Base-by-base conservation (phyloP, 2,329 filamentous ascomycete genomes). In the Rhynchosporium graminicola region DNA sequence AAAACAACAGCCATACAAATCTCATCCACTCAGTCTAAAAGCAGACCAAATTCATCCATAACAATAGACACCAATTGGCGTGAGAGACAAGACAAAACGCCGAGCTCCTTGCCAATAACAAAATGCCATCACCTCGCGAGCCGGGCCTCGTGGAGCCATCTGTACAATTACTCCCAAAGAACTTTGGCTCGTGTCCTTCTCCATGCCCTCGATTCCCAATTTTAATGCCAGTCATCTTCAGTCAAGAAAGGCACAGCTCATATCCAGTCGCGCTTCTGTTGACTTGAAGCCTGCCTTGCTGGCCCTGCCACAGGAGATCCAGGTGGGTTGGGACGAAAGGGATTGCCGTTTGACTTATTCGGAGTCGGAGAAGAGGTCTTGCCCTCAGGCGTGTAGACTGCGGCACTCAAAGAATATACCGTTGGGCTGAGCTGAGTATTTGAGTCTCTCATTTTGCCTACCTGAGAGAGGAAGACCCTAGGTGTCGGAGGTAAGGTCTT, bases 351-450 rank as follows among this genome's bases (percentile, higher is more conserved):
- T 50, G 42, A 12, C 20, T 36, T 54, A n/a, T 43, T 36, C 8
- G 52, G 20, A 15, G 33, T 51, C 15, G 55, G 60, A 20, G 56
- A 33, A 3, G 57, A 45, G 12, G 55, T 20, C 59, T 66, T 65
- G 61, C 64, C 61, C 31, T 64, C 61, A 15, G 69, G 69, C 26
- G 67, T 63, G 70, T 86, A 86, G 4, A 85, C 81, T 1, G 78
- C 76, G 2, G 84, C 80, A 62, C 78, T 83, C 2, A 69, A 69
- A n/a, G 66, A 65, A 70, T 86, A 86, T 3, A 85, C 81, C 0
- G 79, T 76, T 2, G 84, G 80, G 61, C 79, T 84, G 2, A 86
- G 75, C 36, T 69, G 65, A 4, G 63, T 67, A 2, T 60, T 63
- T 47, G 65, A 62, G 38, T 77, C 80, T 28, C 75, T 61, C 29